Base-by-base conservation (phyloP, 1,284 basidiomycete genomes). In the Afroboletus lepidellus region DNA sequence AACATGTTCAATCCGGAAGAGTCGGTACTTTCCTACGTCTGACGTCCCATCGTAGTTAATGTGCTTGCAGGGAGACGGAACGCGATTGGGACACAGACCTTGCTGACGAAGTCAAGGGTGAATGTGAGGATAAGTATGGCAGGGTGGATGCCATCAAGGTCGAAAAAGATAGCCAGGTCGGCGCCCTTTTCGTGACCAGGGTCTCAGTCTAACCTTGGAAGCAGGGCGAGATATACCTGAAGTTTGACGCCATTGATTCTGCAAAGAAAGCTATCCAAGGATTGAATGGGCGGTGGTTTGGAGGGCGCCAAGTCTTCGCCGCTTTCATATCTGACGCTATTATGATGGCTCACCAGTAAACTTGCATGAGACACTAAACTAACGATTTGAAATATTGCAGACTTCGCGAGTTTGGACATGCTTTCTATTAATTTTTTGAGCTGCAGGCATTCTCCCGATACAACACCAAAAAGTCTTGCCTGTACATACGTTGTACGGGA, bases 1-100 rank as follows among this genome's bases (percentile, higher is more conserved):
- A 94, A 99, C 65, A 98, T 98, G 92, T 99, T 99, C 70, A 80
- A 94, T 68, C 93, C 96, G 11, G 94, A 93, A 73, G 92, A 98
- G 90, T 94, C 67, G 42, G 87, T 73, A 20, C 43, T 41, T 45
- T 15, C 36, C 13, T 42, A 43, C 43, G 47, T 34, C 29, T 27
- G 47, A 55, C 48, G 41, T 50, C 50, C 44, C 57, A 54, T 46
- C 18, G 34, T 9, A 45, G 45, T 21, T 50, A 15, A 50, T 34
- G 8, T 41, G 20, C 30, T 53, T 55, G 3, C 64, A 94, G 92
- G 71, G 97, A 99, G 78, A 95, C 92, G 20, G 96, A 96, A 59
- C 81, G 81, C 29, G 92, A 97, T 64, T 99, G 96, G 97, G 94
- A 98, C 69, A 88, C 84, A 56, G 97, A 98, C 50, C 86, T 99